Conservation (phyloP, 768 basidiomycete species). For the Tulasnella sp. region DNA sequence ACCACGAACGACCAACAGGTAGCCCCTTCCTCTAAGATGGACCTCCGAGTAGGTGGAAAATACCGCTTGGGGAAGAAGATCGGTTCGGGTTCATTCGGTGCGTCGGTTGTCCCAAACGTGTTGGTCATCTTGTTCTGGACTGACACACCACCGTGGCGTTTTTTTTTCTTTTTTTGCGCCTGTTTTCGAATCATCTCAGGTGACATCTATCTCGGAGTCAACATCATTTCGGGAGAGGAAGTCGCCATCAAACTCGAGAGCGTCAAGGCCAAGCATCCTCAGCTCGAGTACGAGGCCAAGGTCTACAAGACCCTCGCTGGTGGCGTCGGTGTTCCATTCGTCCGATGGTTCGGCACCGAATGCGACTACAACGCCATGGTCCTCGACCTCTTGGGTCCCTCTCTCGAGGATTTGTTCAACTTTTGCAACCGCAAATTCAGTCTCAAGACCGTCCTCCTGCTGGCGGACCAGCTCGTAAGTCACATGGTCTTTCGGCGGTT, state of each 20-base stretch:
- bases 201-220: constrained; percentile 98
- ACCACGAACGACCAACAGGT: constrained; percentile 60
- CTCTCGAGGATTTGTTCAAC: constrained; percentile 79
- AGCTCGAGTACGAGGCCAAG: constrained; percentile 90
- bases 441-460: constrained; percentile 87
- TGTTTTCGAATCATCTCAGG: constrained; percentile 60
- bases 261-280: constrained; percentile 99
- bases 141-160: background rate
- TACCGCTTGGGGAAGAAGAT: constrained; percentile 99
- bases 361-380: constrained; percentile 99
- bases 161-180: background rate
- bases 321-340: constrained; percentile 97
- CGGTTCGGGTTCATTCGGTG: constrained; percentile 96
- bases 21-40: constrained; percentile 60
- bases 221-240: constrained; percentile 99
- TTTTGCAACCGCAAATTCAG: constrained; percentile 88
- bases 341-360: constrained; percentile 69
- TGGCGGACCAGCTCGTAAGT: constrained; percentile 91
- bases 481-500: constrained; percentile 25
- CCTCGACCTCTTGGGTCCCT: constrained; percentile 86
- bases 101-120: constrained; percentile 35
- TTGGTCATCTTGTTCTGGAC: background rate
- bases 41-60: constrained; percentile 88
- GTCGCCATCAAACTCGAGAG: constrained; percentile 99
- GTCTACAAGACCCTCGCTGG: constrained; percentile 93